Evolutionary conservation across 1,284 basidiomycete genomes (phyloP).

Genomic region (Rhizoctonia solani): DNA sequence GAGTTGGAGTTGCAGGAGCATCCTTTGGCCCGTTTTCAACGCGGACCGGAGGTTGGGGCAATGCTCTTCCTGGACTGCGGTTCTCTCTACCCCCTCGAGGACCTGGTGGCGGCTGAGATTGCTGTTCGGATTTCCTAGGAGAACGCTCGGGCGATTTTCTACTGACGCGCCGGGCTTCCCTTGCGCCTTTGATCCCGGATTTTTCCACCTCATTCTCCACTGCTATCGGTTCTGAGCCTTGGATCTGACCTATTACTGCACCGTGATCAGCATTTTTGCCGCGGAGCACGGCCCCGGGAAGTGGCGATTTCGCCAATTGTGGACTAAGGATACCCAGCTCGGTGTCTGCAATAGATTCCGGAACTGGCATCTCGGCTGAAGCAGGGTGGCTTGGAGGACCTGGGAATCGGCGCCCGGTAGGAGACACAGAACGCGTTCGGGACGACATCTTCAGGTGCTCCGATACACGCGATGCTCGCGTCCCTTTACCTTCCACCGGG

Average conservation of each 20-base stretch:
- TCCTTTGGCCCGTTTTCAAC: no score
- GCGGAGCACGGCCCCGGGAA: constrained; percentile 22
- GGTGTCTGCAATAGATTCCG: constrained; percentile 34
- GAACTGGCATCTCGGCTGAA: constrained; percentile 4
- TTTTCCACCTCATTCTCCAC: neutral
- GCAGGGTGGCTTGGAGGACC: constrained; percentile 38
- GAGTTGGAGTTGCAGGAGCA: neutral
- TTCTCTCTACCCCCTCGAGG: neutral
- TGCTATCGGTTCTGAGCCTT: neutral
- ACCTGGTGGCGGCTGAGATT: neutral
- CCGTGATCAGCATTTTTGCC: neutral
- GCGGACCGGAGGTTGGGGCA: neutral
- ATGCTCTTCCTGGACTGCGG: neutral
- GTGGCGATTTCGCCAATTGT: constrained; percentile 11
- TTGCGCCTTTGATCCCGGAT: neutral
- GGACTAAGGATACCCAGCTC: constrained; percentile 32
- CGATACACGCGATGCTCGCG: constrained; percentile 60
- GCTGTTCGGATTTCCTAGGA: neutral
- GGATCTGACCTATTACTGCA: constrained; percentile 22
- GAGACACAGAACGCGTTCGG: constrained; percentile 64
- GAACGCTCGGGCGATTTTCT: neutral
- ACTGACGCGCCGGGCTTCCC: neutral
- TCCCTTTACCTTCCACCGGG: constrained; percentile 62
- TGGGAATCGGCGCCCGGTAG: constrained; percentile 51
- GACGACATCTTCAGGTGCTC: constrained; percentile 61